Evolutionary conservation across 768 basidiomycete species (phyloP), one percentile per base, ranked within the genome.

Genomic region (Amyloporia xantha): DNA sequence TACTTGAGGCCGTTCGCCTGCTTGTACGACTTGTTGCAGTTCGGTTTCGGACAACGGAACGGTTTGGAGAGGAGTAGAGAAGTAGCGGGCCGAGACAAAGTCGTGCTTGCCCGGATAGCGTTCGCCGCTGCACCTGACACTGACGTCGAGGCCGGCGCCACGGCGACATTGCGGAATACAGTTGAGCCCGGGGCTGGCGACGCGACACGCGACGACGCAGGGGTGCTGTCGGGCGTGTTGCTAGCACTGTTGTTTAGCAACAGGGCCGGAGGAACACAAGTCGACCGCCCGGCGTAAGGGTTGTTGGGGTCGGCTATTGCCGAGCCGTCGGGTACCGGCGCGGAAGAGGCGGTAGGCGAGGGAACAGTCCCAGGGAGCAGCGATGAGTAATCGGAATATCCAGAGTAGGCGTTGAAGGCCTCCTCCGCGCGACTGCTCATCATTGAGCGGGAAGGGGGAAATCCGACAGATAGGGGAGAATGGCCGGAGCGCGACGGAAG

Each of bases 11-110:
- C 83, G 60, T 96, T 96, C 37, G 90, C 90, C 67, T 95, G 92
- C 73, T 95, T 95, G 74, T 95, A 96, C 44, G 79, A 79, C 75
- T 97, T 97, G 71, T 89, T 91, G 73, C 93, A 97, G 55, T 92
- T 91, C 0, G 89, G 82, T 65, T 94, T 94, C 9, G 93, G 93
- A 72, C 93, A 97, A 41, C 81, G 77, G 79, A 92, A 94, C 3
- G 91, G 90, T 66, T 93, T 93, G 50, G 80, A 81, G 42, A 86
- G 69, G 33, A 88, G 66, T n/a, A 86, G 67, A 3, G 82, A 79
- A 0, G 82, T 71, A 12, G 78, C 70, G 53, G 74, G 72, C 9
- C 67, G 74, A 26, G 75, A 77, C 50, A 72, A 71, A 12, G 75
- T 72, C 6, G 74, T 72, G 52, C 67, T 69, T 1, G 74, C 67